Evolutionary conservation across 2,329 filamentous ascomycete species (phyloP), one percentile per base, ranked within the genome.

Genomic region (Lizonia empirigonia): DNA sequence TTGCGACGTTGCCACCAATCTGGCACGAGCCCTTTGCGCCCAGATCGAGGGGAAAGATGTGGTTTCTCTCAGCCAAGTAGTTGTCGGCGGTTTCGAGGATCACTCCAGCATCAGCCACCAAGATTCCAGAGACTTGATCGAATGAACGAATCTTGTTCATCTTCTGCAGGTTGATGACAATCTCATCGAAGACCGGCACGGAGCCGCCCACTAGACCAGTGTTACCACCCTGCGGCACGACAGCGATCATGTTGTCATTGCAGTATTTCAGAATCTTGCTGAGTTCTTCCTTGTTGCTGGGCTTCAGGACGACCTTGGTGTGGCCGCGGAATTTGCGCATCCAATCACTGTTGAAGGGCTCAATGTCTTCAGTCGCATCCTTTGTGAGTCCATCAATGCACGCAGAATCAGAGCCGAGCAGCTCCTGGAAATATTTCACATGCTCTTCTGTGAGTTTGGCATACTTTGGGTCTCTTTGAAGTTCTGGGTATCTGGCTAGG

Each of bases 291-390:
- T 90, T 93, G 13, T 85, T 88, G 42, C 82, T 84, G 9, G 94
- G 94, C 76, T 91, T 95, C 56, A 99, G 78, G 4, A 97, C 91
- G 20, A 99, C 79, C 68, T 87, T 85, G 55, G 90, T 86, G 75
- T 97, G 91, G 23, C 94, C 95, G 55, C 90, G 87, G 78, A 96
- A 99, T 77, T 99, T 99, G 75, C 90, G 87, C 92, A 99, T 97
- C 94, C 95, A 99, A 77, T 99, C 94, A 70, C 87, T 85, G 76
- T 99, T 99, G 82, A 91, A 99, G 7, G 89, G 84, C 71, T 94
- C 90, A 59, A 97, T 82, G 70, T 97, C 94, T 64, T 90, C 89
- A 2, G 81, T 77, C 12, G 85, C 85, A 73, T 92, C 85, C 61
- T 84, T 75, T 3, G 85, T 90, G 46, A 96, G 82, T 41, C 90